Evolutionary conservation across 2,329 filamentous ascomycete genomes (phyloP).

Genomic region (Fusarium sp.): DNA sequence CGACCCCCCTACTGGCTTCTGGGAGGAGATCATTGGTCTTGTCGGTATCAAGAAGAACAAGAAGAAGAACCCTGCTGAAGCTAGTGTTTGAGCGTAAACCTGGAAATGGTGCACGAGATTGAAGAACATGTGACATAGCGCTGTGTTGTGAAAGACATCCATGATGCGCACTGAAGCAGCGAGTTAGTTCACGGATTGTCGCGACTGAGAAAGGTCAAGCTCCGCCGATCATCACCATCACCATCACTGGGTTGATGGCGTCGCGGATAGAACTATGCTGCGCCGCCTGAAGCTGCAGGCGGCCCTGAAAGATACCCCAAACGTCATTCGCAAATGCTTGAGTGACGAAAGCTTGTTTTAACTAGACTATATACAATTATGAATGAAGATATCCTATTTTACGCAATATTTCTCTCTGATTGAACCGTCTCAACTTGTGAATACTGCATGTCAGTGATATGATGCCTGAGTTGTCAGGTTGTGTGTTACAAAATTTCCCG

Average conservation of each 20-base stretch:
- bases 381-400: slow-evolving; percentile 7
- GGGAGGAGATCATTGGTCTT: slow-evolving; percentile 28
- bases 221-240: background rate
- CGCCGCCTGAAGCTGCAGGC: background rate
- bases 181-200: background rate
- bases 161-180: background rate
- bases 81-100: slow-evolving; percentile 11
- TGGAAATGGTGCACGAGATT: background rate
- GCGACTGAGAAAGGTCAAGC: background rate
- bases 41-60: slow-evolving; percentile 30
- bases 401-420: background rate
- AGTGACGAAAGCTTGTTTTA: slow-evolving; percentile 12
- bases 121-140: background rate
- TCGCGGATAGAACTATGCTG: background rate
- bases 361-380: slow-evolving; percentile 10
- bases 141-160: background rate
- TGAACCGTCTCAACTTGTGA: background rate
- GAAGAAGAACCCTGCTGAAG: slow-evolving; percentile 20
- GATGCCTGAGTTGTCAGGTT: no score
- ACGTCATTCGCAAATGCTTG: background rate
- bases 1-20: slow-evolving; percentile 57
- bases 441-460: background rate
- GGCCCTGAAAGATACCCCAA: slow-evolving; percentile 13
- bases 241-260: no score
- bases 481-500: no score